Percentiles rank a stretch among this genome's conserved stretches.
Evolutionary conservation across 768 basidiomycete genomes (phyloP).

Genomic region (Gloeophyllum trabeum): DNA sequence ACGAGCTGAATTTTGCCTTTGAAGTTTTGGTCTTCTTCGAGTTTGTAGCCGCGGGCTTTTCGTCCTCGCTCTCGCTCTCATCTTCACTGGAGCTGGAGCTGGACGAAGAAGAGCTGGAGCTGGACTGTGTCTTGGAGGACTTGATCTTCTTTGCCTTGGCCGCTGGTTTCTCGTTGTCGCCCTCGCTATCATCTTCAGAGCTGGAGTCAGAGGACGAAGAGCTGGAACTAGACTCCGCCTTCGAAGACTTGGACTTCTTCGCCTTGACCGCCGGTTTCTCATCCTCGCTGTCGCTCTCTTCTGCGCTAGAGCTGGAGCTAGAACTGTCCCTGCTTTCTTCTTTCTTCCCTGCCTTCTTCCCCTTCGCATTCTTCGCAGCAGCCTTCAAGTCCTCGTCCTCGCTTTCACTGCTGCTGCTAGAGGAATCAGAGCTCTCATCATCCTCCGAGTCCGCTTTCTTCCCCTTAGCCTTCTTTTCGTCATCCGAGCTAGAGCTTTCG

Average conservation of each 20-base stretch:
- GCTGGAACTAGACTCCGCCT: slow-evolving; percentile 1
- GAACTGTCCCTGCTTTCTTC: slow-evolving; percentile 1
- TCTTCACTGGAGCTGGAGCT: too few species aligned
- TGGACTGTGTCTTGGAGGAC: too few species aligned
- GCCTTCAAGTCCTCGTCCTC: slow-evolving; percentile 5
- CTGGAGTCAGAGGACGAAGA: slow-evolving; percentile 2
- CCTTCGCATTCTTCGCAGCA: neutral
- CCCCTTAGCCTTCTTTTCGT: neutral
- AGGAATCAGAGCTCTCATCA: neutral
- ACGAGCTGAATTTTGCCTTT: slow-evolving; percentile 12
- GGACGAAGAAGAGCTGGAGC: too few species aligned
- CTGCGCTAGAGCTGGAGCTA: slow-evolving; percentile 5
- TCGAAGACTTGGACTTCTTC: slow-evolving; percentile 1
- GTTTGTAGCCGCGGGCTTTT: too few species aligned
- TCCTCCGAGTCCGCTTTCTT: neutral
- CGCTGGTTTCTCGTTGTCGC: slow-evolving; percentile 1
- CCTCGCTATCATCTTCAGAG: slow-evolving; percentile 8
- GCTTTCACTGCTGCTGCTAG: slow-evolving; percentile 3
- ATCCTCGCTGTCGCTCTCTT: neutral
- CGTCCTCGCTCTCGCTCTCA: too few species aligned
- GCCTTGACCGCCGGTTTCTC: slow-evolving; percentile 1
- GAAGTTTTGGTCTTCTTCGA: too few species aligned
- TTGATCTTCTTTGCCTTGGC: too few species aligned
- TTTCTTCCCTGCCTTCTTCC: neutral
- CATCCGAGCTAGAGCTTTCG: neutral